Base-by-base conservation (phyloP, 345 rosid genomes). In the Hibiscus tridactylites region DNA sequence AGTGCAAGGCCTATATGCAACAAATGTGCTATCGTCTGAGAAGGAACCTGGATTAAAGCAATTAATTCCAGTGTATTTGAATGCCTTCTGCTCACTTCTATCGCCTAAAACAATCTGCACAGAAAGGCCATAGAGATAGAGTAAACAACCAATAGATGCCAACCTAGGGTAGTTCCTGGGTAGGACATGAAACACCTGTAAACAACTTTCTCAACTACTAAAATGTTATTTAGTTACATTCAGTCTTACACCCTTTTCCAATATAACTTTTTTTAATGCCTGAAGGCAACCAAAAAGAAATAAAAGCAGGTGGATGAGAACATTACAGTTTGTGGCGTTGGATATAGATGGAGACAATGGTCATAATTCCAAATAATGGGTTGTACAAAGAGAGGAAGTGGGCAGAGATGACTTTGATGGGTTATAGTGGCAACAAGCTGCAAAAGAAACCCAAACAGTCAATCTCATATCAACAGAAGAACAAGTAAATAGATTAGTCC, bases 401-500 rank as follows among this genome's bases (percentile, higher is more conserved):
- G 99, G 52, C 99, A 90, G 50, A 95, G 84, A 81, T 95, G 99
- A 81, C 99, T 87, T 76, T 95, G 98, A 80, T 92, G 97, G n/a
- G 84, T 88, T 86, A 95, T 89, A 53, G 99, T 89, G 66, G 92
- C 93, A 71, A 92, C 88, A 71, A 95, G 90, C 99, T 95, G 97
- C 75, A 86, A 44, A 65, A 73, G 5, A 33, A 73, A 76, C 60
- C 65, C 6, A 79, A 60, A 54, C 9, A 10, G 57, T 72, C 37
- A 68, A 70, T 56, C 72, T 74, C 56, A 61, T 49, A 13, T 1
- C 28, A 2, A 37, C 74, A 76, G 3, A 68, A 63, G 29, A 63
- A 13, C 37, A 62, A 21, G 9, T 5, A 24, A 74, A 21, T 33
- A 76, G 53, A 54, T 35, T 46, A 71, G 42, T 37, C n/a, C 19